These are phyloP conservation scores for Rhinocladiella similis DNA, from an alignment of 2,329 filamentous ascomycete species.

Conservation along the genomic window DNA sequence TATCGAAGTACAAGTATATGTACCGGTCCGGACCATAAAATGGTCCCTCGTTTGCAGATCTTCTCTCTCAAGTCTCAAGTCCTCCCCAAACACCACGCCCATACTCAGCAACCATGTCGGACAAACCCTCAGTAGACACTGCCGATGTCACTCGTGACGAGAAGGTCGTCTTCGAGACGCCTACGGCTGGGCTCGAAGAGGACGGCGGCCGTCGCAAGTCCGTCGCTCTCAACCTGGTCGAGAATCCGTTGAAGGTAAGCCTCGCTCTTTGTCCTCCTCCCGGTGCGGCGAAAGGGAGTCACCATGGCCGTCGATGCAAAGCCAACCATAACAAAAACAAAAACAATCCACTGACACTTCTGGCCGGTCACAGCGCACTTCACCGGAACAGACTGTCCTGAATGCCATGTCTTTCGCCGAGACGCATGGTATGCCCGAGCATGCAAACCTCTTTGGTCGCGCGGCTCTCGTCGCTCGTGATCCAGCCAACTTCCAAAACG, in stretches of 20 bases:
- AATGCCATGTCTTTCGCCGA: conserved; percentile 38
- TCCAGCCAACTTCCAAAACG: conserved; percentile 24
- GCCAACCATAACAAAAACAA: too few relatives aligned
- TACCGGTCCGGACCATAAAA: too few relatives aligned
- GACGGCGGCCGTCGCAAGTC: conserved; percentile 37
- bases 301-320: neutral
- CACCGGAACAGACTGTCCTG: conserved; percentile 33
- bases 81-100: too few relatives aligned
- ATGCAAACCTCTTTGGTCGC: conserved; percentile 13
- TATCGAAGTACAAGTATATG: too few relatives aligned
- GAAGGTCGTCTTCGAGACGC: too few relatives aligned
- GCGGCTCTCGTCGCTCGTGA: conserved; percentile 40
- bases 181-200: too few relatives aligned
- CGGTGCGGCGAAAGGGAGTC: neutral
- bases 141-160: too few relatives aligned
- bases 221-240: conserved; percentile 48
- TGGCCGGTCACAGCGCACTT: conserved; percentile 31
- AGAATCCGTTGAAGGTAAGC: conserved; percentile 48
- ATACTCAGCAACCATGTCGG: too few relatives aligned
- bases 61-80: too few relatives aligned
- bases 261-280: neutral
- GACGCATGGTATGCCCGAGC: conserved; percentile 5
- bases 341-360: neutral
- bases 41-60: too few relatives aligned
- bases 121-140: too few relatives aligned